Evolutionary conservation across 495 filamentous ascomycete genomes (phyloP), one percentile per base, ranked within the genome.

Genomic region (Xylaria scruposa): DNA sequence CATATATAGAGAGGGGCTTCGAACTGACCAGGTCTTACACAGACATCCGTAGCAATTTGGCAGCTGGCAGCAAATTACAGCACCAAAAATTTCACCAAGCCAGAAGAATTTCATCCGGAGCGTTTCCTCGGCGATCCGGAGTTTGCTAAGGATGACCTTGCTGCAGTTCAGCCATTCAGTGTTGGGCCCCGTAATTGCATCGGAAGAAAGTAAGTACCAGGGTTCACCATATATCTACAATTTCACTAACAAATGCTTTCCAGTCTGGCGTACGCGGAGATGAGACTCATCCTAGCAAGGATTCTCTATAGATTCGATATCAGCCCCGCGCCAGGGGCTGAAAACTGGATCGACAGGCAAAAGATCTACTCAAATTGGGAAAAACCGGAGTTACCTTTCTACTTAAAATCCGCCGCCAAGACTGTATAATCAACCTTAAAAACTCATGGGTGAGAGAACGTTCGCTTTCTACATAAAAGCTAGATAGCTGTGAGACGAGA

Each of bases 131-230:
- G 77, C 1, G 76, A 81, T 33, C 68, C 70, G 29, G 74, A 68
- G 24, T 87, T 56, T 31, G 53, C 80, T 72, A 69, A 60, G 15
- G 78, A 81, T 33, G 87, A 89, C 65, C 72, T 56, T 56, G 17
- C 13, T 8, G 82, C 80, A 7, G 71, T 85, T 19, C 82, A 86
- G 49, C 85, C 88, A n/a, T 91, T 90, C 63, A 80, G 79, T 40
- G 9, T 82, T 42, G 88, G 89, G 0, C 86, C 85, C 7, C 72
- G 89, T 31, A 86, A 88, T 70, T 90, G 88, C 61, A 79, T 89
- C 56, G 53, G 53, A 13, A 29, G 53, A 31, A 56, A 56, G 53
- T 56, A 56, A 56, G 53, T 31, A 3, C 53, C 29, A 2, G 53
- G 3, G 31, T 29, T 56, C 4, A 1, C 26, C 53, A 15, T 0